Percentiles rank a stretch among this genome's conserved stretches.
Evolutionary conservation across 768 basidiomycete genomes (phyloP).

Genomic region (Cubamyces sp.): DNA sequence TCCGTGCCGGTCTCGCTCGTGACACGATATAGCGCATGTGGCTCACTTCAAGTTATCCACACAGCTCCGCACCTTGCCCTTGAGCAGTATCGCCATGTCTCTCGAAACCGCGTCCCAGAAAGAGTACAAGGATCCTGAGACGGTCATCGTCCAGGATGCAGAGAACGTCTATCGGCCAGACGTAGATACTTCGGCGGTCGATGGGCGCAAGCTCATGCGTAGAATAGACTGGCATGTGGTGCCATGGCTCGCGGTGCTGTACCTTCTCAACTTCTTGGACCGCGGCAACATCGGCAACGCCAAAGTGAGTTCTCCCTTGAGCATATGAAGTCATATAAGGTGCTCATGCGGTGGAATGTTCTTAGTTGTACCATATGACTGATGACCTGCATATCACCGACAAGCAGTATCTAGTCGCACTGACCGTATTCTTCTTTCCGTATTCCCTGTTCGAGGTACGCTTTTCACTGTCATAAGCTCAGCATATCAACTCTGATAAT

Average conservation of each 20-base stretch:
- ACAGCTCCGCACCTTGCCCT: not conserved
- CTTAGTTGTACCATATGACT: slow-evolving; percentile 62
- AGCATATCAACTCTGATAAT: not conserved
- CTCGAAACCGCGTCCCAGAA: slow-evolving; percentile 15
- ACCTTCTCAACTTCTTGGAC: slow-evolving; percentile 75
- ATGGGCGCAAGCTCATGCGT: slow-evolving; percentile 57
- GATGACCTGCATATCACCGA: slow-evolving; percentile 61
- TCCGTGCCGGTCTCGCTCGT: not conserved
- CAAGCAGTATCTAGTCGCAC: slow-evolving; percentile 66
- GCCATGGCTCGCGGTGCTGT: slow-evolving; percentile 76
- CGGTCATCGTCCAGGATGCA: slow-evolving; percentile 16
- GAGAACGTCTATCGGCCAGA: slow-evolving; percentile 50
- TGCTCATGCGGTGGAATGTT: not conserved
- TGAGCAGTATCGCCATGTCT: slow-evolving; percentile 13
- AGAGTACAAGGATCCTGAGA: slow-evolving; percentile 16
- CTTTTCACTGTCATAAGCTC: slow-evolving; percentile 14
- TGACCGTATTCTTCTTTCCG: slow-evolving; percentile 79
- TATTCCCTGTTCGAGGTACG: slow-evolving; percentile 71
- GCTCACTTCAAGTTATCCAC: too few relatives aligned
- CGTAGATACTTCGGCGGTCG: slow-evolving; percentile 54
- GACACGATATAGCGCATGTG: too few relatives aligned
- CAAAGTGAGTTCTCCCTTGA: slow-evolving; percentile 45
- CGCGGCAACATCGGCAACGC: slow-evolving; percentile 72
- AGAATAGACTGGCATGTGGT: slow-evolving; percentile 70
- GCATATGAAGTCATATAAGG: not conserved